Conservation (phyloP, 371 early-diverging fungal species). For the Entomophthora muscae region DNA sequence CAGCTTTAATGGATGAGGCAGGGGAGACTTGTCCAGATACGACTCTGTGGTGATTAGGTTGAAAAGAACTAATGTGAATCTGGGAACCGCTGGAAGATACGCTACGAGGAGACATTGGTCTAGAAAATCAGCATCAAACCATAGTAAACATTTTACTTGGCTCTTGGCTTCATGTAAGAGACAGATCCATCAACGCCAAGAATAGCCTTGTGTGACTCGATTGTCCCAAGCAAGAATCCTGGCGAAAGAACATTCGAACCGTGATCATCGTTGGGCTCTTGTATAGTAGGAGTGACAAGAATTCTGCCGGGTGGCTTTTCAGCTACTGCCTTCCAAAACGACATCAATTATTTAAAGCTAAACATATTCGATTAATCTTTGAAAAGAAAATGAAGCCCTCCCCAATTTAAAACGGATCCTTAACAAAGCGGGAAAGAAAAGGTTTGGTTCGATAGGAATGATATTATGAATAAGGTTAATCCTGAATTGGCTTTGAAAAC, state of each 20-base stretch:
- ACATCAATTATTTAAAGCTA: no score
- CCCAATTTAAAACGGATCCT: no score
- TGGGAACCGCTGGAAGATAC: neutral
- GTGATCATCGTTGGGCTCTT: neutral
- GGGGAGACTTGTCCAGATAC: neutral
- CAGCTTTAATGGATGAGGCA: neutral
- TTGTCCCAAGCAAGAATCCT: neutral
- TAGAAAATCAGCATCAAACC: no score
- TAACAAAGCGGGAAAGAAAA: no score
- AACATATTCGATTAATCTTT: no score
- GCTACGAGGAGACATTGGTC: no score
- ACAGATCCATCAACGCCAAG: neutral
- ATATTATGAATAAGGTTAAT: no score
- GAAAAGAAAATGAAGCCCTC: no score
- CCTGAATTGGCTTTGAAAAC: no score
- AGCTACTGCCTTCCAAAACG: neutral
- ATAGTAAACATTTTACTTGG: neutral
- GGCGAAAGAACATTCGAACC: neutral
- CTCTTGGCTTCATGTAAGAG: neutral
- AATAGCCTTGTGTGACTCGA: neutral
- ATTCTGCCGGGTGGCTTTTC: neutral
- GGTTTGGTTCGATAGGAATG: no score
- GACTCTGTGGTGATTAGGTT: slow-evolving; percentile 4
- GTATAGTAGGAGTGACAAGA: neutral
- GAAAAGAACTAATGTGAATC: slow-evolving; percentile 2